Base-by-base conservation (phyloP, 495 filamentous ascomycete species). In the Pyrenula massariospora region DNA sequence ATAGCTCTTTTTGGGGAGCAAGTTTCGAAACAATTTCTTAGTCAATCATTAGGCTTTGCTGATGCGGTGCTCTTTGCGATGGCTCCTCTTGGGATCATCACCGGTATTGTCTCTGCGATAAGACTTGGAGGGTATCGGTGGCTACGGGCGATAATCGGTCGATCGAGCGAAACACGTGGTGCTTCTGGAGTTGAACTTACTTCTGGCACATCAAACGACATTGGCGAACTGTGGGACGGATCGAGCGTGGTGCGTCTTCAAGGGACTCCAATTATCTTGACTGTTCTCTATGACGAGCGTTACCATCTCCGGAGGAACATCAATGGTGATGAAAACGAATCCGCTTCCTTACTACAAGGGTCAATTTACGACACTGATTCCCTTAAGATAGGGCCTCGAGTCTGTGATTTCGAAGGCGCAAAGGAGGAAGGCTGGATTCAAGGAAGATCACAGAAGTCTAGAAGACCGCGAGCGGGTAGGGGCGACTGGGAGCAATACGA, bases 21-120 rank as follows among this genome's bases (percentile, higher is more conserved):
- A 36, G 68, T 84, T 24, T 76, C 80, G 0, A 78, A 72, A 58
- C 81, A 84, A 64, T 83, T 77, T 55, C 71, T 84, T 52, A 80
- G 77, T 56, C 74, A 83, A 55, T 72, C 73, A 0, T 71, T 72
- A 22, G 70, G 64, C 24, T 62, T 68, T 50, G 57, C 76, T 0
- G 81, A 84, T 52, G 73, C 77, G 56, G 57, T 82, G 12, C 77
- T 82, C 11, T 77, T 83, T 49, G 75, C 79, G 0, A 69, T 82
- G 50, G 74, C 70, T 0, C 79, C 80, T 2, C 65, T 82, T 3
- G 80, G 80, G 10, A 74, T 83, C 20, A 63, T 82, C 48, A 83
- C 80, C 0, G 73, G 73, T 1, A 71, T 82, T 0, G 76, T 82
- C 3, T 72, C 68, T 0, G 73, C 76, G 10, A 77, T 84, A 24